Conservation (phyloP, 1,139 yeast species). For the Candida frijolesensis region DNA sequence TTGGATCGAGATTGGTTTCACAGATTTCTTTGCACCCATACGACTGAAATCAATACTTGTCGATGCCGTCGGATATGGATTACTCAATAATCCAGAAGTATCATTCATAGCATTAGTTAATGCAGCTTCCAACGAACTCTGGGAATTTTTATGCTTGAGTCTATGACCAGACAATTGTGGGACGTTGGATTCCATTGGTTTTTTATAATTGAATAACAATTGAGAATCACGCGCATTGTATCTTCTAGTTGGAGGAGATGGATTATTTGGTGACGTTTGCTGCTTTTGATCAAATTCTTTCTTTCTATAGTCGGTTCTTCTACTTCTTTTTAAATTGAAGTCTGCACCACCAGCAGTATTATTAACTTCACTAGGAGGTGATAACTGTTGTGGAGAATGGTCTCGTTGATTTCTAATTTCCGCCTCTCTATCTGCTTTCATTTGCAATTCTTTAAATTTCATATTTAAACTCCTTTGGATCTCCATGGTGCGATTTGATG, state of each 20-base stretch:
- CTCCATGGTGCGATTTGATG: no score
- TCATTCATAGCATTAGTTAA: conserved; percentile 6
- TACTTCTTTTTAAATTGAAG: conserved; percentile 40
- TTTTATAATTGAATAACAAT: conserved; percentile 34
- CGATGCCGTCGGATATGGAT: conserved; percentile 11
- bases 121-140: conserved; percentile 3
- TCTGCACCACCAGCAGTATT: conserved; percentile 6
- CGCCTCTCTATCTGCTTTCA: conserved; percentile 14
- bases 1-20: background rate
- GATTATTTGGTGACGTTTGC: background rate
- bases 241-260: conserved; percentile 11
- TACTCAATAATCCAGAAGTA: conserved; percentile 1
- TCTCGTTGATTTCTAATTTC: conserved; percentile 7
- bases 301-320: conserved; percentile 45
- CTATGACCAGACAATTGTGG: conserved; percentile 7
- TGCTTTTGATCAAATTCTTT: conserved; percentile 13
- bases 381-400: background rate
- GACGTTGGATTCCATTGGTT: conserved; percentile 12
- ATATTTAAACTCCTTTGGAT: no score
- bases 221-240: conserved; percentile 31
- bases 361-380: conserved; percentile 5
- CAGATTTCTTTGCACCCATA: conserved; percentile 4
- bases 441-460: no score
- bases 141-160: conserved; percentile 4
- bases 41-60: conserved; percentile 11